A percentile compares a stretch with the other conserved stretches of the same genome.
phyloP scores from a whole-genome alignment of 2,329 filamentous ascomycete species.

The Aureobasidium sp. region DNA sequence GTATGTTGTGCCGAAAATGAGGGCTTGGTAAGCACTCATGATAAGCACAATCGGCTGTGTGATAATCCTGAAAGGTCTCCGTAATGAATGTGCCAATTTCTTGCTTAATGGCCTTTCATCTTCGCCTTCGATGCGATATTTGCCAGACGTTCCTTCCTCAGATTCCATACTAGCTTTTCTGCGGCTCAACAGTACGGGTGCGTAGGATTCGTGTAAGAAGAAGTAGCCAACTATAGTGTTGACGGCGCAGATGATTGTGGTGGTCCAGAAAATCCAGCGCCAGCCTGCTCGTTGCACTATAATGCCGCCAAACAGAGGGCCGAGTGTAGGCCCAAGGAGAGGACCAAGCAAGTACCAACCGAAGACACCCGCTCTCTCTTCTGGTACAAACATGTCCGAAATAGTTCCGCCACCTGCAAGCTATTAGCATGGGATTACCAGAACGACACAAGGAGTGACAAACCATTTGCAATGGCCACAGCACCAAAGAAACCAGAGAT shows the following conservation, averaged over 20 bases:
- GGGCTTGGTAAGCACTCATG: constrained; percentile 41
- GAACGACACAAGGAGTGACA: no score
- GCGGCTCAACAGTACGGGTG: constrained; percentile 33
- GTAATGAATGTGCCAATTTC: constrained; percentile 34
- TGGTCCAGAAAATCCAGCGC: constrained; percentile 45
- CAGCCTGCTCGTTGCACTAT: constrained; percentile 40
- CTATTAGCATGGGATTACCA: background rate
- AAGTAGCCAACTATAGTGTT: constrained; percentile 38
- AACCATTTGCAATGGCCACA: constrained; percentile 45
- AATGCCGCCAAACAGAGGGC: constrained; percentile 38
- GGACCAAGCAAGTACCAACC: constrained; percentile 41
- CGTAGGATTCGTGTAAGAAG: constrained; percentile 40
- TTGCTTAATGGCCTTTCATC: constrained; percentile 32
- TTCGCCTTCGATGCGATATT: constrained; percentile 39
- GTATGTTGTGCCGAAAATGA: constrained; percentile 43
- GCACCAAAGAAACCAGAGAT: constrained; percentile 45
- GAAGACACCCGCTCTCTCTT: constrained; percentile 39
- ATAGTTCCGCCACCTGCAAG: constrained; percentile 1
- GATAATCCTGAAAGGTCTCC: constrained; percentile 37
- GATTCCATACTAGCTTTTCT: constrained; percentile 32
- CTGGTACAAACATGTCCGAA: constrained; percentile 42
- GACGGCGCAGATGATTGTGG: constrained; percentile 36
- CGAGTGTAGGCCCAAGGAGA: constrained; percentile 36
- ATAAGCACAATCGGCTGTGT: constrained; percentile 40
- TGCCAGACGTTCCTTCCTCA: constrained; percentile 23